Conservation (phyloP, 352 stramenopile species). For the Phytopythium boreale region DNA sequence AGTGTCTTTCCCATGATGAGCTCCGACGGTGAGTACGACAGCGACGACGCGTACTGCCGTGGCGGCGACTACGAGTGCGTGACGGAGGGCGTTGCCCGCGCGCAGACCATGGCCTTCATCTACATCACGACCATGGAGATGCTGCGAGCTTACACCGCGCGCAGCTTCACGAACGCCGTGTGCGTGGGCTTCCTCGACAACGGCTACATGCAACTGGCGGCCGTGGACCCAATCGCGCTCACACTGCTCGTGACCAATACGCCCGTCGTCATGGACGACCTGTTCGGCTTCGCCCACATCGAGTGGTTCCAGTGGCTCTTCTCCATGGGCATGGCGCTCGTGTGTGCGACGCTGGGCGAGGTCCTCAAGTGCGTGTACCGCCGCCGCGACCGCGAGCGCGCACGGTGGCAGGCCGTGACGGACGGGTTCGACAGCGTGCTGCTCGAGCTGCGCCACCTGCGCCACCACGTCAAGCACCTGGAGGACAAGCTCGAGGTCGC, state of each 20-base stretch:
- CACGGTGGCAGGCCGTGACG: slow-evolving; percentile 26
- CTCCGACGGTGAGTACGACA: slow-evolving; percentile 12
- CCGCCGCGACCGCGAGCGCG: slow-evolving; percentile 24
- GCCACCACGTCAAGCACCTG: slow-evolving; percentile 42
- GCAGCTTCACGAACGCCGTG: slow-evolving; percentile 43
- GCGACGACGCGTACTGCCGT: slow-evolving; percentile 17
- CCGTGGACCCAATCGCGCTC: slow-evolving; percentile 31
- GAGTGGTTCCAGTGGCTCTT: slow-evolving; percentile 42
- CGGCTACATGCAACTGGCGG: slow-evolving; percentile 39
- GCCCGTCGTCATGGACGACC: slow-evolving; percentile 28
- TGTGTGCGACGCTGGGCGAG: slow-evolving; percentile 27
- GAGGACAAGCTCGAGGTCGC: slow-evolving; percentile 49
- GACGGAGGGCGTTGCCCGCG: slow-evolving; percentile 31
- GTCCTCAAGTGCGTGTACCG: slow-evolving; percentile 41
- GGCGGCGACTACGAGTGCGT: slow-evolving; percentile 34
- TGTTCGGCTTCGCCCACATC: slow-evolving; percentile 42
- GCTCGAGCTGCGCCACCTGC: slow-evolving; percentile 41
- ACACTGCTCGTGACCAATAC: slow-evolving; percentile 36
- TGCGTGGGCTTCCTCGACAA: slow-evolving; percentile 36
- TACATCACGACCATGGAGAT: slow-evolving; percentile 54
- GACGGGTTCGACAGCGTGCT: slow-evolving; percentile 37
- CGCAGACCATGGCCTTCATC: slow-evolving; percentile 43
- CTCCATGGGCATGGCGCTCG: slow-evolving; percentile 30
- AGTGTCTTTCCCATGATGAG: slow-evolving; percentile 13
- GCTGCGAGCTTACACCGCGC: slow-evolving; percentile 41